Evolutionary conservation across 2,329 filamentous ascomycete species (phyloP).

Genomic region (Pseudogymnoascus sp.): DNA sequence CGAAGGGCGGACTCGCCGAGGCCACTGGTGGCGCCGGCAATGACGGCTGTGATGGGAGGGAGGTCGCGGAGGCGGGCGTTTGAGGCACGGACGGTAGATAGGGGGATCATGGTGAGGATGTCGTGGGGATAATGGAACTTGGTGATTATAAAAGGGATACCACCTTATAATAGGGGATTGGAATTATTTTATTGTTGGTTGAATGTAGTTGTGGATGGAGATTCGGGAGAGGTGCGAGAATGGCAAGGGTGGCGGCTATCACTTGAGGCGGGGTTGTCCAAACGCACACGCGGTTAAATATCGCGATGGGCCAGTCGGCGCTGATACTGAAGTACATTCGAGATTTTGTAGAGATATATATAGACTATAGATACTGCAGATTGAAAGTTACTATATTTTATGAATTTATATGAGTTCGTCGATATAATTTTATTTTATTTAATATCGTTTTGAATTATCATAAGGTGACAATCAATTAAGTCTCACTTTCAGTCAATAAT

Average conservation of each 20-base stretch:
- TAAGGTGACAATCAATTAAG: too few relatives aligned
- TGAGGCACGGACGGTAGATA: constrained; percentile 10
- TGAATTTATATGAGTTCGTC: not conserved
- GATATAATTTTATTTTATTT: too few relatives aligned
- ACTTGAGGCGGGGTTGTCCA: not conserved
- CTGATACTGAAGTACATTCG: not conserved
- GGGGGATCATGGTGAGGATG: constrained; percentile 7
- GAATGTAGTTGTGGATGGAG: not conserved
- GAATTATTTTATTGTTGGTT: not conserved
- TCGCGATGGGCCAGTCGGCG: not conserved
- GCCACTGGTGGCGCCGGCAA: constrained; percentile 12
- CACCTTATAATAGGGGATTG: not conserved
- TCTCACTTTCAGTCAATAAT: not conserved
- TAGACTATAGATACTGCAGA: not conserved
- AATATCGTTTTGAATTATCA: too few relatives aligned
- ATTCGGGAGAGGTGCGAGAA: not conserved
- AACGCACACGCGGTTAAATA: not conserved
- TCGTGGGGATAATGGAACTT: not conserved
- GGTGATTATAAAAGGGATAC: not conserved
- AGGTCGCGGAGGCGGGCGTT: constrained; percentile 10
- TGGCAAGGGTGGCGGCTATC: not conserved
- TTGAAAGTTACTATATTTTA: not conserved
- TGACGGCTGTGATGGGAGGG: constrained; percentile 7
- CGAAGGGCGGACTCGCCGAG: constrained; percentile 12
- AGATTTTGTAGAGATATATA: not conserved